Base-by-base conservation (phyloP, 1,284 basidiomycete species). In the Cutaneotrichosporon mucoides region DNA sequence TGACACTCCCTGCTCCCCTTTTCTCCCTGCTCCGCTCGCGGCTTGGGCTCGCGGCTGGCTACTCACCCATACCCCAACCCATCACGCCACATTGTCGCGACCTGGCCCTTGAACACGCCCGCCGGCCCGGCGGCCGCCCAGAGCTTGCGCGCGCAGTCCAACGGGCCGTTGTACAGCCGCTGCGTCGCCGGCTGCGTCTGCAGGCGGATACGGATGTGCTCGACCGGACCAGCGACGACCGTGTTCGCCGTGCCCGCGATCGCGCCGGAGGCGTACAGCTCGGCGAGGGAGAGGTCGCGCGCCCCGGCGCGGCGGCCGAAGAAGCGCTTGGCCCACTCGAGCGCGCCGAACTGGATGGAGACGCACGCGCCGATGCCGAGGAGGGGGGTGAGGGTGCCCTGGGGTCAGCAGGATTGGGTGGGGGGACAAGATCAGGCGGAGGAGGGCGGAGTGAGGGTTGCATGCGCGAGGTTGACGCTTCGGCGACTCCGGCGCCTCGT, bases 191-290 rank as follows among this genome's bases (percentile, higher is more conserved):
- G 87, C 75, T 95, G 92, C 2, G 89, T 93, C 79, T 96, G 92
- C 36, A 96, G 79, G 56, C 94, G 88, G 69, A 98, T 98, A 82
- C 95, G 89, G 70, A 98, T 92, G 73, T 98, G 93, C 77, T 99
- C 95, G 11, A 99, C 92, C 2, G 95, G 95, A 2, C 92, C 92
- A 0, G 93, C 94, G 15, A 97, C 90, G 57, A 94, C 83, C 46
- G 89, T 88, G 75, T 98, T 99, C 12, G 92, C 88, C 24, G 97
- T 76, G 40, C 95, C 94, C 33, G 93, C 94, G 36, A 85, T 79
- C 2, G 91, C 85, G 64, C 94, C 94, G 5, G 92, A 84, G 0
- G 82, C 69, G 67, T 92, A 85, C 15, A 95, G 82, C 76, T 97
- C 92, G 62, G 70, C 66, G 4, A 73, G 59, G 56, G 64, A 67